phyloP scores from a whole-genome alignment of 2,329 filamentous ascomycete genomes.

The Anisogramma anomala region DNA sequence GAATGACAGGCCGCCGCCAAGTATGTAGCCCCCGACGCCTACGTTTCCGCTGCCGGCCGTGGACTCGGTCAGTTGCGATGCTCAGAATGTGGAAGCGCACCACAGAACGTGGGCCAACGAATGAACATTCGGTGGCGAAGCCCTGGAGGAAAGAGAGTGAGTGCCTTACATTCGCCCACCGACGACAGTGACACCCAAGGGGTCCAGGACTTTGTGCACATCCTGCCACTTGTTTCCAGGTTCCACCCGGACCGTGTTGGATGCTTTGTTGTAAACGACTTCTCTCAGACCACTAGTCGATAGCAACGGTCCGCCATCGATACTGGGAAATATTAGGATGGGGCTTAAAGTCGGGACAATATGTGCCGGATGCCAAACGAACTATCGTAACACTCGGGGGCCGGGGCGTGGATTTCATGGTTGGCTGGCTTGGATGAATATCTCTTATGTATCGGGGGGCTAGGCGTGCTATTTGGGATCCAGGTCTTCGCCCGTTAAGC shows the following conservation, averaged over 20 bases:
- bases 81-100: too few relatives aligned
- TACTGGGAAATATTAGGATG: conserved; percentile 23
- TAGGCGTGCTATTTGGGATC: too few relatives aligned
- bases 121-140: too few relatives aligned
- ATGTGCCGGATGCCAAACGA: too few relatives aligned
- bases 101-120: too few relatives aligned
- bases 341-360: too few relatives aligned
- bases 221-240: conserved; percentile 34
- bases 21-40: conserved; percentile 36
- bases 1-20: conserved; percentile 43
- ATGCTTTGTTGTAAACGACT: conserved; percentile 27
- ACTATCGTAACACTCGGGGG: too few relatives aligned
- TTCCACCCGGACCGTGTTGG: conserved; percentile 31
- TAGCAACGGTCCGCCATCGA: conserved; percentile 36
- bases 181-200: conserved; percentile 30
- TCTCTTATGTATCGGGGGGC: too few relatives aligned
- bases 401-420: too few relatives aligned
- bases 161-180: conserved; percentile 29
- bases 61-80: neutral
- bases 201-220: conserved; percentile 28
- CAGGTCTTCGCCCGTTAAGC: too few relatives aligned
- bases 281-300: conserved; percentile 34
- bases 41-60: conserved; percentile 24
- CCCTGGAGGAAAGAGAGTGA: too few relatives aligned
- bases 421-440: too few relatives aligned